Evolutionary conservation across 108 stramenopile species (phyloP).

Genomic region (Seminavis robusta): DNA sequence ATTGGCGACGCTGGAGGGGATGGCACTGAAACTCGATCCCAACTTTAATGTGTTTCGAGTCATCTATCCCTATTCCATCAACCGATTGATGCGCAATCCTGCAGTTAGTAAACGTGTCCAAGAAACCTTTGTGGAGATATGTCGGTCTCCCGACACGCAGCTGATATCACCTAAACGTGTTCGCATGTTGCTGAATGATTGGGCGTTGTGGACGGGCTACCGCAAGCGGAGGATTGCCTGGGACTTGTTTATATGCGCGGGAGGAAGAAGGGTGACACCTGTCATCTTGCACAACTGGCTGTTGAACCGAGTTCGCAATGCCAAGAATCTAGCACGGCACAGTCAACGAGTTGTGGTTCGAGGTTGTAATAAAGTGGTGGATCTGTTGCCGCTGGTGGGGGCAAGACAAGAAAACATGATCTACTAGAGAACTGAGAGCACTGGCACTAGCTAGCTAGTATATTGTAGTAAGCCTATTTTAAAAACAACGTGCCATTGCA

Average conservation of each 20-base stretch:
- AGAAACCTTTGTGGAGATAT: constrained; percentile 40
- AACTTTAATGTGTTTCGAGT: constrained; percentile 50
- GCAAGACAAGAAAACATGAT: too few species aligned
- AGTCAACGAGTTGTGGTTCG: too few species aligned
- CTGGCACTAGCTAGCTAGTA: too few species aligned
- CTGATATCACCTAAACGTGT: constrained; percentile 33
- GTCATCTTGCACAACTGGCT: background rate
- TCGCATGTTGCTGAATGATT: constrained; percentile 37
- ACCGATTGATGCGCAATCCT: constrained; percentile 45
- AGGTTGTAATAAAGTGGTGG: too few species aligned
- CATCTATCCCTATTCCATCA: constrained; percentile 56
- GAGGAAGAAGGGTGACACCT: background rate
- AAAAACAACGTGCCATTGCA: too few species aligned
- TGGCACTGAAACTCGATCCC: constrained; percentile 47
- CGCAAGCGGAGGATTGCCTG: constrained; percentile 33
- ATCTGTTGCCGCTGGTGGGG: too few species aligned
- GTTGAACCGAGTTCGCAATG: background rate
- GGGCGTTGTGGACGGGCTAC: constrained; percentile 35
- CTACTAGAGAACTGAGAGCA: too few species aligned
- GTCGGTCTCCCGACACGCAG: constrained; percentile 31
- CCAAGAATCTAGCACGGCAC: background rate
- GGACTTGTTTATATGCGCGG: constrained; percentile 18
- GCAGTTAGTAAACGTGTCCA: constrained; percentile 35
- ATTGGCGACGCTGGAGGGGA: constrained; percentile 48
- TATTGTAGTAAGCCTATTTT: too few species aligned